Evolutionary conservation across 2,329 filamentous ascomycete species (phyloP).

Genomic region (Fusarium sp.): DNA sequence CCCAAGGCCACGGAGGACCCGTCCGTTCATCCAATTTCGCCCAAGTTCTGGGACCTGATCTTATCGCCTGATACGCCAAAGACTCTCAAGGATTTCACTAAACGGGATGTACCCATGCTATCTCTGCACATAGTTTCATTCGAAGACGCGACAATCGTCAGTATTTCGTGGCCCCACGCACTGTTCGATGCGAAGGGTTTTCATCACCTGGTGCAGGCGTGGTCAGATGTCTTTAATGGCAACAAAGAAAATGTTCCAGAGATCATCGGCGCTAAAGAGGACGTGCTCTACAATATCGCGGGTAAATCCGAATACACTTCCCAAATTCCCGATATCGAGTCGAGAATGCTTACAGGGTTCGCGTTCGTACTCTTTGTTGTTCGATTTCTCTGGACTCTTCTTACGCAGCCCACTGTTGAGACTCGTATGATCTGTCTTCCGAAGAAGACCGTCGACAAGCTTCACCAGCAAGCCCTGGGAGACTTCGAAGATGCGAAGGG

Average conservation of each 20-base stretch:
- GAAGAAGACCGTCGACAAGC: background rate
- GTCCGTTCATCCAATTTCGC: background rate
- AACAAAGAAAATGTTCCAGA: background rate
- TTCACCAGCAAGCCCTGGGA: background rate
- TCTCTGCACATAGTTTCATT: background rate
- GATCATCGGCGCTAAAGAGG: background rate
- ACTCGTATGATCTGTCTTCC: background rate
- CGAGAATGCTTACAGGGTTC: background rate
- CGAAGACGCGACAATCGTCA: background rate
- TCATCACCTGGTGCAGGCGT: background rate
- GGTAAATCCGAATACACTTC: accelerated
- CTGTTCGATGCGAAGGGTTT: background rate
- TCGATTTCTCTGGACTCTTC: background rate
- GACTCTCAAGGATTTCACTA: background rate
- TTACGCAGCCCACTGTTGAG: background rate
- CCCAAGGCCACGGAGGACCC: accelerated
- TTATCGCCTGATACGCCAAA: accelerated
- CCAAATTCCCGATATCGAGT: background rate
- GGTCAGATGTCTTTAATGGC: background rate
- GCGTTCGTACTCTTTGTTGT: background rate
- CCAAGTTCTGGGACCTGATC: accelerated
- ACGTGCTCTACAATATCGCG: background rate
- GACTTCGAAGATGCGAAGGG: accelerated
- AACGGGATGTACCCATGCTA: background rate
- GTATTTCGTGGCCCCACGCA: background rate